Conservation (phyloP, 306 rosid species). For the Cicer arietinum region DNA sequence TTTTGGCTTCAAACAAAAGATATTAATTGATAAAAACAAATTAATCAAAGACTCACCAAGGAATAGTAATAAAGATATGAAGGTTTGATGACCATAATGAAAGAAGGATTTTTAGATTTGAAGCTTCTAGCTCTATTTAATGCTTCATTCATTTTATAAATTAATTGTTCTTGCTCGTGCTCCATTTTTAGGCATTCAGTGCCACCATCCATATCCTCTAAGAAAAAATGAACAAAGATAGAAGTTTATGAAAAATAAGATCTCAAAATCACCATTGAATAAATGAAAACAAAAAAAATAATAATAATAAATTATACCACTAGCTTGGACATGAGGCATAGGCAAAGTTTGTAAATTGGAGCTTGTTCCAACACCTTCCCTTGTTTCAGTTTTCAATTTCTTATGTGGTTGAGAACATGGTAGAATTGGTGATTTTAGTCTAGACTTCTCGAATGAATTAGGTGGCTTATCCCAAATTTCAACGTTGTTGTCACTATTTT, state of each 20-base stretch:
- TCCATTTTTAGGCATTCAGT: neutral
- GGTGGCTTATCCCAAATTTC: neutral
- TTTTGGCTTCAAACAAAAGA: neutral
- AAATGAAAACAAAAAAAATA: neutral
- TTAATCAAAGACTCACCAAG: conserved; percentile 20
- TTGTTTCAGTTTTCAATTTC: neutral
- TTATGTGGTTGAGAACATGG: neutral
- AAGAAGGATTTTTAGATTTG: conserved; percentile 22
- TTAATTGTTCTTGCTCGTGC: neutral
- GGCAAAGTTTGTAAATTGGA: neutral
- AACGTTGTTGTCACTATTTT: neutral
- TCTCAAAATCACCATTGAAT: neutral
- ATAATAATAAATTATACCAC: neutral
- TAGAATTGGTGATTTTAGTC: neutral
- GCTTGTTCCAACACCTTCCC: conserved; percentile 17
- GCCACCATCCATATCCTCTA: neutral
- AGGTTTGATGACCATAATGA: neutral
- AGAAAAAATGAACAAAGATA: neutral
- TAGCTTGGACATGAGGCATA: neutral
- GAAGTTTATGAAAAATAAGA: neutral
- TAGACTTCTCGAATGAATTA: neutral
- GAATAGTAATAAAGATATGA: neutral
- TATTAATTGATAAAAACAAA: neutral
- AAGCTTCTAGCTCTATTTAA: neutral
- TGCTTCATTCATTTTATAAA: neutral